These are phyloP conservation scores for Yamadazyma dendronema DNA, from an alignment of 1,139 yeast species.

Conservation along the genomic window DNA sequence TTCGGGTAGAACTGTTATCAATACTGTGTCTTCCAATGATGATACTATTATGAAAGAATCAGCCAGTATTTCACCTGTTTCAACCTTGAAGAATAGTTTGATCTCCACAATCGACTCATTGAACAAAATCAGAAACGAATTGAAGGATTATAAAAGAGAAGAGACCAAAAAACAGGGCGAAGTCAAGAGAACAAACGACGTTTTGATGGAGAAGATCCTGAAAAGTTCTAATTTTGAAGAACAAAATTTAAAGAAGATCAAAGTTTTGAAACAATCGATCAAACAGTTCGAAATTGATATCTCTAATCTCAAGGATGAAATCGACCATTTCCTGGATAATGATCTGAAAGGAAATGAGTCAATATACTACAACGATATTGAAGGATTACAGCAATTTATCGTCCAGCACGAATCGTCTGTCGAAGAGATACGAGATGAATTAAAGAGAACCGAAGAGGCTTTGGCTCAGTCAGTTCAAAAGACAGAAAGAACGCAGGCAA, in stretches of 20 bases:
- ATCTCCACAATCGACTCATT: constrained; percentile 58
- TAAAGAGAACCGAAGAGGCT: constrained; percentile 26
- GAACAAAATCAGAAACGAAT: constrained; percentile 45
- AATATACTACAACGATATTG: constrained; percentile 21
- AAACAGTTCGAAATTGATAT: constrained; percentile 42
- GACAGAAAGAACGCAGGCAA: constrained; percentile 26
- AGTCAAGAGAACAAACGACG: constrained; percentile 57
- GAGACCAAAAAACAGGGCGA: constrained; percentile 55
- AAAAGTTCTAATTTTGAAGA: constrained; percentile 27
- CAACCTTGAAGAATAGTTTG: constrained; percentile 63
- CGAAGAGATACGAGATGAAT: constrained; percentile 20
- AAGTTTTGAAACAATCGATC: constrained; percentile 43
- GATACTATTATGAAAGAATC: constrained; percentile 12
- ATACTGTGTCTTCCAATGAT: constrained; percentile 30
- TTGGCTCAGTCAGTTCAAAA: constrained; percentile 21
- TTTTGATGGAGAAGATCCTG: constrained; percentile 47
- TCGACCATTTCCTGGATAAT: constrained; percentile 17
- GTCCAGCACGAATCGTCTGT: constrained; percentile 26
- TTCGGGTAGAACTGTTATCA: constrained; percentile 27
- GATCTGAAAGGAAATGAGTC: constrained; percentile 16
- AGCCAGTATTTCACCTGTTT: constrained; percentile 42
- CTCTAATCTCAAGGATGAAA: constrained; percentile 21
- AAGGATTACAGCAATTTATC: constrained; percentile 23
- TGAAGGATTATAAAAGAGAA: constrained; percentile 63
- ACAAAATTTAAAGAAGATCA: constrained; percentile 34